These are phyloP conservation scores for Suillus lakei DNA, from an alignment of 768 basidiomycete species.

Conservation along the genomic window DNA sequence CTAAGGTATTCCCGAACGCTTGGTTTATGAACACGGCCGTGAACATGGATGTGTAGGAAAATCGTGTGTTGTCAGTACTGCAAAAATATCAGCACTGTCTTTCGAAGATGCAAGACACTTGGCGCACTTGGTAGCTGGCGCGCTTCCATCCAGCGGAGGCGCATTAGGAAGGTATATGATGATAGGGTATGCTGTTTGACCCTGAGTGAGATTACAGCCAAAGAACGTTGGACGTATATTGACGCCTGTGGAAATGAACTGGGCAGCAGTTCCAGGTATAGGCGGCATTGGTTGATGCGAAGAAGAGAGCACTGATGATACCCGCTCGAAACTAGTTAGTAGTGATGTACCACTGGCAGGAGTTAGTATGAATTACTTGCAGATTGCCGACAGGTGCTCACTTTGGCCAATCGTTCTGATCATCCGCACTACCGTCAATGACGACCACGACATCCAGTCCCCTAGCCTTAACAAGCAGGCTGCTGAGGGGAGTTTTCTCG, in stretches of 20 bases:
- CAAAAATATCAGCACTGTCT: slow-evolving; percentile 11
- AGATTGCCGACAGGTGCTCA: slow-evolving; percentile 31
- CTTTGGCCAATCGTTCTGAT: slow-evolving; percentile 71
- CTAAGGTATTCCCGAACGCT: slow-evolving; percentile 55
- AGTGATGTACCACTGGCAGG: slow-evolving; percentile 56
- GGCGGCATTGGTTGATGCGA: slow-evolving; percentile 70
- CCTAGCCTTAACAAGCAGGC: slow-evolving; percentile 71
- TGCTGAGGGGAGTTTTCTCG: slow-evolving; percentile 74
- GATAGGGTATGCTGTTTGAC: slow-evolving; percentile 62
- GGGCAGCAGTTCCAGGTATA: slow-evolving; percentile 53
- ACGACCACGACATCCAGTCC: slow-evolving; percentile 77
- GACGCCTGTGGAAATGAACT: slow-evolving; percentile 63
- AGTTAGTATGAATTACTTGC: slow-evolving; percentile 1
- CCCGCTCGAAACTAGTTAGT: slow-evolving; percentile 48
- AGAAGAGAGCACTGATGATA: slow-evolving; percentile 45
- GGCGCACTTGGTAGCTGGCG: slow-evolving; percentile 68
- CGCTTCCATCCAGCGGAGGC: slow-evolving; percentile 64
- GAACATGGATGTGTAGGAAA: slow-evolving; percentile 62
- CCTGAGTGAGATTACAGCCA: slow-evolving; percentile 64
- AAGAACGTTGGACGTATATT: slow-evolving; percentile 78
- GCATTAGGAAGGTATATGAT: slow-evolving; percentile 80
- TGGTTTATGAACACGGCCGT: slow-evolving; percentile 65
- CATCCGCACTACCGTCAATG: slow-evolving; percentile 68
- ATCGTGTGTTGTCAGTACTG: slow-evolving; percentile 61
- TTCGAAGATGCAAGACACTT: slow-evolving; percentile 7